phyloP scores from a whole-genome alignment of 2,329 filamentous ascomycete species.

The Byssoonygena ceratinophila region DNA sequence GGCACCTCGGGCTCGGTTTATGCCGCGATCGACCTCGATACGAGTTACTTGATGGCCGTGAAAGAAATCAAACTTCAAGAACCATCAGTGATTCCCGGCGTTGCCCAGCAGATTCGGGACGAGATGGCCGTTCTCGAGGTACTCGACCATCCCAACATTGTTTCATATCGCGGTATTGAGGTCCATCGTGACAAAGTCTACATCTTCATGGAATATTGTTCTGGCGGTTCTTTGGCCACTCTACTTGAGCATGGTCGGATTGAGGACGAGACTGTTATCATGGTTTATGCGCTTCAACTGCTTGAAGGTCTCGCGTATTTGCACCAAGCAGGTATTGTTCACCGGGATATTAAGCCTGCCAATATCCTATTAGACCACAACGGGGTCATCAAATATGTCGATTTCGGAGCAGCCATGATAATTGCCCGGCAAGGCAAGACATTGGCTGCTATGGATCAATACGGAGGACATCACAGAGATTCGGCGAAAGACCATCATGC shows the following conservation, averaged over 20 bases:
- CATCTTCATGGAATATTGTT: constrained; percentile 99
- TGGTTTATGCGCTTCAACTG: constrained; percentile 60
- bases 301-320: constrained; percentile 49
- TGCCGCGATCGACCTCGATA: constrained; percentile 92
- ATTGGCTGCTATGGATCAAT: constrained; percentile 54
- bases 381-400: constrained; percentile 97
- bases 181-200: constrained; percentile 99
- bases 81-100: constrained; percentile 86
- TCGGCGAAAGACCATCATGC: constrained; percentile 18
- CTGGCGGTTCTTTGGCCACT: constrained; percentile 79
- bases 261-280: constrained; percentile 45
- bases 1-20: constrained; percentile 97
- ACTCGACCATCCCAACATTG: constrained; percentile 92
- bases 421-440: constrained; percentile 91
- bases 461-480: constrained; percentile 38
- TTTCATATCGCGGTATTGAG: constrained; percentile 95
- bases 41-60: constrained; percentile 92
- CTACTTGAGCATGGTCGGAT: constrained; percentile 92
- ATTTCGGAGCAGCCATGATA: constrained; percentile 94
- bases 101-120: constrained; percentile 86
- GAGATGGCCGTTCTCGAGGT: constrained; percentile 96
- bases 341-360: constrained; percentile 54
- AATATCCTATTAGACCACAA: constrained; percentile 72
- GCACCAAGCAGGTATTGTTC: constrained; percentile 46
- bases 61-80: constrained; percentile 97